phyloP scores from a whole-genome alignment of 2,329 filamentous ascomycete species.

The Trichothecium roseum region DNA sequence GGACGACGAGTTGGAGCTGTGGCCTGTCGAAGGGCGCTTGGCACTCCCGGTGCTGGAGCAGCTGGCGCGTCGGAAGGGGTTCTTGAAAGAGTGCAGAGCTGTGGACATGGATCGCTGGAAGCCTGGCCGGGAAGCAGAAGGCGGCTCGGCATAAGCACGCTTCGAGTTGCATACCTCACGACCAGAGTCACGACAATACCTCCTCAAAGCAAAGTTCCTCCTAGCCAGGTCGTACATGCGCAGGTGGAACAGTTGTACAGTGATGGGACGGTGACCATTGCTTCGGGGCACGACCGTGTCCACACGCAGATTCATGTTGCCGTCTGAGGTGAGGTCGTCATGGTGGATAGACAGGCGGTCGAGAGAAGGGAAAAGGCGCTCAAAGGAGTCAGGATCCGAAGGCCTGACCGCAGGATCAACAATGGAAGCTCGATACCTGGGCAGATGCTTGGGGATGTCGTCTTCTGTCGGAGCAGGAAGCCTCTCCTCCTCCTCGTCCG shows the following conservation, averaged over 20 bases:
- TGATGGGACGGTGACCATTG: slow-evolving; percentile 51
- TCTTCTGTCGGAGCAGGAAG: slow-evolving; percentile 16
- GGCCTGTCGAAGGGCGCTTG: slow-evolving; percentile 3
- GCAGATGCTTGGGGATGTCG: slow-evolving; percentile 39
- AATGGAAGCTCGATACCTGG: slow-evolving; percentile 50
- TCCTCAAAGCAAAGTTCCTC: slow-evolving; percentile 79
- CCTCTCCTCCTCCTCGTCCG: slow-evolving; percentile 9
- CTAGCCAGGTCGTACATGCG: slow-evolving; percentile 86
- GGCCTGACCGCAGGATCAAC: slow-evolving; percentile 55
- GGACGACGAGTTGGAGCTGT: slow-evolving; percentile 3
- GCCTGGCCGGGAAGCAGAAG: slow-evolving; percentile 18
- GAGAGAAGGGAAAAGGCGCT: slow-evolving; percentile 74
- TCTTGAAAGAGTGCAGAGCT: slow-evolving; percentile 35
- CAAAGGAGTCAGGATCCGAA: slow-evolving; percentile 74
- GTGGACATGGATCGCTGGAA: slow-evolving; percentile 37
- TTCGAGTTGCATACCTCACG: slow-evolving; percentile 84
- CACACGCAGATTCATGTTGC: slow-evolving; percentile 92
- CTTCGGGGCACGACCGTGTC: slow-evolving; percentile 57
- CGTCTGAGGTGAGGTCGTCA: slow-evolving; percentile 81
- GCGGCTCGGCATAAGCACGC: slow-evolving; percentile 40
- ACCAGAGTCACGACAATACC: slow-evolving; percentile 87
- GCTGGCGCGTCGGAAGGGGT: slow-evolving; percentile 19
- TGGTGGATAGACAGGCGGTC: slow-evolving; percentile 75
- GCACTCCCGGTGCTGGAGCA: slow-evolving; percentile 6
- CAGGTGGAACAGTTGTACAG: slow-evolving; percentile 75